These are phyloP conservation scores for Sordaria brevicollis DNA, from an alignment of 495 filamentous ascomycete species.

Conservation along the genomic window DNA sequence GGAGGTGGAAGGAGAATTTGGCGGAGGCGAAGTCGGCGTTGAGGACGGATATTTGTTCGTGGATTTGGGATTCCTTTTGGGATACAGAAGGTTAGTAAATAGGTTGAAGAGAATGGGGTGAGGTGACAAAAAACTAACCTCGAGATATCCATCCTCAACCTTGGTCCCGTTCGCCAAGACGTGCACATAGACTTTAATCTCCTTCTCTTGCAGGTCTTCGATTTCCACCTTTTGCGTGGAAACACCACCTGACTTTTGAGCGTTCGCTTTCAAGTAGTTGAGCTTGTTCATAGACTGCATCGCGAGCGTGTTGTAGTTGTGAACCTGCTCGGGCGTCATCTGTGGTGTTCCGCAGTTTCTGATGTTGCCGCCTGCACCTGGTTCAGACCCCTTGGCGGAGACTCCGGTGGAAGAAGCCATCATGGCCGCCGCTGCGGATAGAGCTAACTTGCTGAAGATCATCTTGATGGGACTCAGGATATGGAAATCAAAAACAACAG, in stretches of 20 bases:
- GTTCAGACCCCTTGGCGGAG: not conserved
- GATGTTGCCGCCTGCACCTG: not conserved
- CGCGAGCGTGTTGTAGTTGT: not conserved
- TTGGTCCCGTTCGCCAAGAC: constrained; percentile 2
- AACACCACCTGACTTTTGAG: not conserved
- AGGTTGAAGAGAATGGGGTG: not conserved
- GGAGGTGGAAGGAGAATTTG: not conserved
- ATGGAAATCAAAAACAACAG: not conserved
- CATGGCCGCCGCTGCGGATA: not conserved
- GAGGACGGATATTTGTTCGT: not conserved
- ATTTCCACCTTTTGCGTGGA: not conserved
- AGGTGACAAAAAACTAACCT: not conserved
- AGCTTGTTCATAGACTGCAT: not conserved
- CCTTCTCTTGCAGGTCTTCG: not conserved
- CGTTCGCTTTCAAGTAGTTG: not conserved
- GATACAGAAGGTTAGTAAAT: not conserved
- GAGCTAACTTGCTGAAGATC: not conserved
- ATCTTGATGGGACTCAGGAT: not conserved
- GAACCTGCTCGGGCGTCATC: not conserved
- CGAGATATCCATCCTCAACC: not conserved
- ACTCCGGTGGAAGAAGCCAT: not conserved
- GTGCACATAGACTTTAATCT: not conserved
- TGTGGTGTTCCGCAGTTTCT: not conserved
- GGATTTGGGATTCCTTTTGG: not conserved
- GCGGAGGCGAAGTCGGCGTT: not conserved